These are phyloP conservation scores for Neurospora africana DNA, from an alignment of 495 filamentous ascomycete genomes.

Conservation along the genomic window DNA sequence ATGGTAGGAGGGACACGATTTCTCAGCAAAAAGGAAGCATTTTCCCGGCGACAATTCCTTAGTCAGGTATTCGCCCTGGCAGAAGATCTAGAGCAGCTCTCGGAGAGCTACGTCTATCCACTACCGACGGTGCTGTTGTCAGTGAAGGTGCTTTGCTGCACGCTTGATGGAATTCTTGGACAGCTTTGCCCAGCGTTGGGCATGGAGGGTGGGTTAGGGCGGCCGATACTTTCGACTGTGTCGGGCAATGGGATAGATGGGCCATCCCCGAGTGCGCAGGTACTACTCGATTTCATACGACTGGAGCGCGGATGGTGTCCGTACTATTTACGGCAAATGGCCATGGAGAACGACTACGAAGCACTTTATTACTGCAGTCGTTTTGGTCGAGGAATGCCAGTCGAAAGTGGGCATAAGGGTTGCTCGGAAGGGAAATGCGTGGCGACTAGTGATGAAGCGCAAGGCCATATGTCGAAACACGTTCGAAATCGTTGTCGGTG, in stretches of 20 bases:
- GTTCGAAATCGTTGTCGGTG: conserved; percentile 11
- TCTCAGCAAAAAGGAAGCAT: not conserved
- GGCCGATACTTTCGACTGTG: not conserved
- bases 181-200: not conserved
- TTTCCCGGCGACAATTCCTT: conserved; percentile 3
- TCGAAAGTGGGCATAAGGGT: conserved; percentile 1
- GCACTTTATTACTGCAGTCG: conserved; percentile 15
- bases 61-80: conserved; percentile 11
- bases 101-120: conserved; percentile 13
- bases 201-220: not conserved
- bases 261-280: conserved; percentile 9
- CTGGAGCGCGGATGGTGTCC: conserved; percentile 15
- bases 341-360: conserved; percentile 11
- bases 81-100: conserved; percentile 17
- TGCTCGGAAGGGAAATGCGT: conserved; percentile 15
- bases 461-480: conserved; percentile 11
- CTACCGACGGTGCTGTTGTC: conserved; percentile 15
- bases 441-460: conserved; percentile 12
- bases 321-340: conserved; percentile 10
- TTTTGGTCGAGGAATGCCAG: conserved; percentile 6
- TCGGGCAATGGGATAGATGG: not conserved
- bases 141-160: conserved; percentile 14
- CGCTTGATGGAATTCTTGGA: conserved; percentile 9
- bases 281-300: conserved; percentile 13
- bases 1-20: not conserved